A percentile compares a stretch with the other conserved stretches of the same genome.
phyloP scores from a whole-genome alignment of 2,329 filamentous ascomycete genomes.

The Ophiostoma quercus region DNA sequence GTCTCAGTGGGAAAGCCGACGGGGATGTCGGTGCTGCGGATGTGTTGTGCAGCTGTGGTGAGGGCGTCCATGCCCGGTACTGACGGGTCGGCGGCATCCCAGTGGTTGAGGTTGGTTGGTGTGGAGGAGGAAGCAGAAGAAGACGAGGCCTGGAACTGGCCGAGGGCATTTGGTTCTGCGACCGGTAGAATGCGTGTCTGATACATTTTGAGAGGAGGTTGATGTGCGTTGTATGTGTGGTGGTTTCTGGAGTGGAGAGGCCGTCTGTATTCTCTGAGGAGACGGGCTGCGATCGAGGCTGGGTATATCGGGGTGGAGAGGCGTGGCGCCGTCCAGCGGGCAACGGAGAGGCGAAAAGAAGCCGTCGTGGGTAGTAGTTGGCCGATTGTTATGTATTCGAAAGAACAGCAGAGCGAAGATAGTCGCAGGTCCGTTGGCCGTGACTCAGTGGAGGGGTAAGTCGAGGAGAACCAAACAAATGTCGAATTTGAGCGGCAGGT shows the following conservation, averaged over 20 bases:
- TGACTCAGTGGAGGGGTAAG: conserved; percentile 12
- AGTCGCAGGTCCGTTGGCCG: not conserved
- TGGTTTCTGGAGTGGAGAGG: not conserved
- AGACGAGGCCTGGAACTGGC: conserved; percentile 24
- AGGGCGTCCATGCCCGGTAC: conserved; percentile 42
- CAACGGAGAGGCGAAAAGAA: not conserved
- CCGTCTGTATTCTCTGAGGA: not conserved
- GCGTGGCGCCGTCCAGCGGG: conserved; percentile 25
- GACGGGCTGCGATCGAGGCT: not conserved
- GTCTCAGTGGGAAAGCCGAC: conserved; percentile 97
- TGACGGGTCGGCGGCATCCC: conserved; percentile 35
- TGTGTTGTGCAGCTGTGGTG: conserved; percentile 58
- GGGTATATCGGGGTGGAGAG: not conserved
- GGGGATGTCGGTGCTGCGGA: conserved; percentile 63
- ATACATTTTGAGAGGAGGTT: conserved; percentile 21
- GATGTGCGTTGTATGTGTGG: not conserved
- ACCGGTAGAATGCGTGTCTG: conserved; percentile 29
- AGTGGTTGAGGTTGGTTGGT: conserved; percentile 34
- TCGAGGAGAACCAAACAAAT: not conserved
- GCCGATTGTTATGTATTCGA: not conserved
- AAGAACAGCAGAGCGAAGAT: not conserved
- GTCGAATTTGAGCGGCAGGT: not conserved
- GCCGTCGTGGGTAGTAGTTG: conserved; percentile 11
- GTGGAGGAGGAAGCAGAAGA: not conserved
- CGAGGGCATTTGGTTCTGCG: conserved; percentile 23